A percentile compares a stretch with the other conserved stretches of the same genome.
Conservation (phyloP, 768 basidiomycete species). For the Xanthoconium purpureum region DNA sequence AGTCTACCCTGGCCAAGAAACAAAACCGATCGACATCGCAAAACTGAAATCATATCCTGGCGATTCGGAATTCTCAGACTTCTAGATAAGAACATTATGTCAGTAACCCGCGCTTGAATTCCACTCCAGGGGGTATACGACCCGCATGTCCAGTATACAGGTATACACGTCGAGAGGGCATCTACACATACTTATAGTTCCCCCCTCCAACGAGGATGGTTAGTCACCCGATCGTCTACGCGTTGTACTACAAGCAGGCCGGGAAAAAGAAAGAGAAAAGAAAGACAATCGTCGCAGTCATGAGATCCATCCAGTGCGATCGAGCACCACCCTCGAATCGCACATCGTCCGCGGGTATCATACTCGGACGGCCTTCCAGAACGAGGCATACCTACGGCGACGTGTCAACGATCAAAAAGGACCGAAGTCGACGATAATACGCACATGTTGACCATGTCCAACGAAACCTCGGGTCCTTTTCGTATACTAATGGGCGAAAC, state of each 20-base stretch:
- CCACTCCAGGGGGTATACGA: neutral
- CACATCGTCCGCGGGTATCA: conserved; percentile 1
- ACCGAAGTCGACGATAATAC: conserved; percentile 13
- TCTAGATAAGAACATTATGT: too few species aligned
- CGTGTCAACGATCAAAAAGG: neutral
- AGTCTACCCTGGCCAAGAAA: too few species aligned
- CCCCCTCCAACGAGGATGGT: too few species aligned
- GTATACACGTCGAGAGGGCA: neutral
- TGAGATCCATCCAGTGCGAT: neutral
- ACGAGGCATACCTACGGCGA: conserved; percentile 30
- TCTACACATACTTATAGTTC: too few species aligned
- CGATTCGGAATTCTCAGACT: too few species aligned
- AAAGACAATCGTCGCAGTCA: neutral
- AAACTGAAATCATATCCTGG: too few species aligned
- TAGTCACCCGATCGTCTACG: too few species aligned
- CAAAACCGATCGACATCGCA: too few species aligned
- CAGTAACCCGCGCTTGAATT: too few species aligned
- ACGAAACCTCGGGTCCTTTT: conserved; percentile 43
- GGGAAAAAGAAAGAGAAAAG: too few species aligned
- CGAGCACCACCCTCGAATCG: neutral
- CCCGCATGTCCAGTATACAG: neutral
- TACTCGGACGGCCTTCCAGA: conserved; percentile 28
- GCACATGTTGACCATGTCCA: conserved; percentile 73
- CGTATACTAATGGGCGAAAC: conserved; percentile 53
- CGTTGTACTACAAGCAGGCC: too few species aligned